Evolutionary conservation across 176 grass and related monocot species (phyloP), one percentile per base, ranked within the genome.

Genomic region (Musa troglodytarum): DNA sequence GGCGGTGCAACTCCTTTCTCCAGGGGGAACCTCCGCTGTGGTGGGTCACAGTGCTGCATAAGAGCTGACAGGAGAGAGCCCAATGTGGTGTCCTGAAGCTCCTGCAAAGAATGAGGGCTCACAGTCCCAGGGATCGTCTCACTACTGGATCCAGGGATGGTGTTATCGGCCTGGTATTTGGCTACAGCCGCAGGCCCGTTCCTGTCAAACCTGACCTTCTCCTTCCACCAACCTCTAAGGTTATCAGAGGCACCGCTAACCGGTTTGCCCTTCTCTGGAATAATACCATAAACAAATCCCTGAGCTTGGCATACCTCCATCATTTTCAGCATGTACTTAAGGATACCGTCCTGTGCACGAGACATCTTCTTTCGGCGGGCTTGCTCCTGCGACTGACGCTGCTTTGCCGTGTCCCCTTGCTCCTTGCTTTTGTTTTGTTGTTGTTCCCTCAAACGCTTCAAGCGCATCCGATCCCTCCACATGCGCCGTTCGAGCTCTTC

Each of bases 261-360:
- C 3, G 93, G 93, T 86, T 96, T 96, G 24, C 93, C 93, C 81
- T 96, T 90, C 85, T 96, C 93, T 20, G 92, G 92, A 25, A 96
- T 96, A 75, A 96, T 96, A 29, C 92, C 92, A 69, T 96, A 96
- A 21, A 96, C 92, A 50, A 96, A 96, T 1, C 92, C 92, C 68
- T 96, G 92, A 0, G 92, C 87, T 4, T 85, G 84, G 82, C 92
- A 96, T 20, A 92, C 92, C 76, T 96, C 92, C 92, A 96, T 96
- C 92, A 96, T 96, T 81, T 96, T 96, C 72, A 96, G 87, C 92
- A 96, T 96, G 87, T 96, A 96, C 82, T 96, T 96, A 76, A 96
- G 86, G 78, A 96, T 96, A 73, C 92, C 92, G 54, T 96, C 92
- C 80, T 96, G 92, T 13, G 92, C 89, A 72, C 92, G 89, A 1